These are phyloP conservation scores for Oxyria digyna DNA, from an alignment of 148 eudicot species.

Conservation along the genomic window DNA sequence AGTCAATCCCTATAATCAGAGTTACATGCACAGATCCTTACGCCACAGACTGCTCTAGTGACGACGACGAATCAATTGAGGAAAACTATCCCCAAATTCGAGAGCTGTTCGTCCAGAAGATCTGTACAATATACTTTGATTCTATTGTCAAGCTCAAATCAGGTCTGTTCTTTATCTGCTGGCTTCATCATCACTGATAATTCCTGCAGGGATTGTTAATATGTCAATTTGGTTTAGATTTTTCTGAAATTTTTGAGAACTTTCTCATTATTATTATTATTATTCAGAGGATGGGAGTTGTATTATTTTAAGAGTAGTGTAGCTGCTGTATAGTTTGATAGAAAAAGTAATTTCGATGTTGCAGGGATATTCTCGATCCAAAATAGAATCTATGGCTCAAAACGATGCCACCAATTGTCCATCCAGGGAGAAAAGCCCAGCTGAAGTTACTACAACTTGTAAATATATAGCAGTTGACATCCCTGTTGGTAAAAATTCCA, in stretches of 20 bases:
- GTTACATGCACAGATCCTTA: background rate
- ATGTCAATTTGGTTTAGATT: background rate
- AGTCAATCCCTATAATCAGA: slow-evolving; percentile 2
- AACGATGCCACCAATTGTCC: background rate
- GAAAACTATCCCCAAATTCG: background rate
- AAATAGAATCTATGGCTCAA: background rate
- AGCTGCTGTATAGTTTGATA: no score
- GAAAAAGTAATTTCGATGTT: no score
- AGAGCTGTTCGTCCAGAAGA: background rate
- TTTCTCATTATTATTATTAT: background rate
- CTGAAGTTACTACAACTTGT: background rate
- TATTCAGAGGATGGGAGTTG: background rate
- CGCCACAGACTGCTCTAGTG: background rate
- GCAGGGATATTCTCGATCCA: background rate
- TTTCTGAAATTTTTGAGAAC: background rate
- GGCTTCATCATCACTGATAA: background rate
- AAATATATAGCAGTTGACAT: background rate
- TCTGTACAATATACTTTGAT: background rate
- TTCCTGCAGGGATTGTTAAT: background rate
- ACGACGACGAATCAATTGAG: background rate
- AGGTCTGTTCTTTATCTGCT: background rate
- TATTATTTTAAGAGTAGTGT: background rate
- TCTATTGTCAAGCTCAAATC: background rate
- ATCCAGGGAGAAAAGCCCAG: background rate
- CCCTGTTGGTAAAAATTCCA: background rate